Percentiles rank a stretch among this genome's conserved stretches.
Evolutionary conservation across 441 rosid species (phyloP).

Genomic region (Eutrema salsugineum): DNA sequence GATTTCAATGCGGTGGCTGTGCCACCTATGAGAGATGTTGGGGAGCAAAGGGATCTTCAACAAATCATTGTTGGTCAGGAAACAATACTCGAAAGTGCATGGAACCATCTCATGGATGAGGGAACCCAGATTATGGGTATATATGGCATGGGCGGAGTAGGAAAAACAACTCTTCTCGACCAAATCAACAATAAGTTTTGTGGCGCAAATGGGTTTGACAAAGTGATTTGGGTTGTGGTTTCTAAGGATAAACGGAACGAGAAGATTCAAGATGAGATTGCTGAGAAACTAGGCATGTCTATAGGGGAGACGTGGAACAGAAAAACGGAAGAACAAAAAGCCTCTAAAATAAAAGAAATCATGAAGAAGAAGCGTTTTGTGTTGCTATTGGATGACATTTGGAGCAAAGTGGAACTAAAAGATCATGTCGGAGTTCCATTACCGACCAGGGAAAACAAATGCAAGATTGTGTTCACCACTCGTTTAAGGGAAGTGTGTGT

Average conservation of each 20-base stretch:
- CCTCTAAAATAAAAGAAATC: too few species aligned
- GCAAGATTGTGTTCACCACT: slow-evolving; percentile 30
- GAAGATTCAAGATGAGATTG: background rate
- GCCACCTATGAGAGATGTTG: too few species aligned
- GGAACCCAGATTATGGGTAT: background rate
- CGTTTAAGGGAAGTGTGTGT: slow-evolving; percentile 16
- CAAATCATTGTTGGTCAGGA: slow-evolving; percentile 20
- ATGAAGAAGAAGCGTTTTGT: too few species aligned
- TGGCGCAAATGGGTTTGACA: background rate
- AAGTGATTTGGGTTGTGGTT: slow-evolving; percentile 10
- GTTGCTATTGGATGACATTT: slow-evolving; percentile 30
- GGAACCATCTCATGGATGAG: background rate
- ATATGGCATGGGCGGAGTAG: slow-evolving; percentile 21
- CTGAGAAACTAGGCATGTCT: background rate
- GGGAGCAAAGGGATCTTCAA: too few species aligned
- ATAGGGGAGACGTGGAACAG: background rate
- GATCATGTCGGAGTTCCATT: slow-evolving; percentile 7
- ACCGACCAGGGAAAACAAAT: background rate
- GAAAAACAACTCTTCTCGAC: slow-evolving; percentile 6
- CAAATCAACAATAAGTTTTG: slow-evolving; percentile 2
- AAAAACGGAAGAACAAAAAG: too few species aligned
- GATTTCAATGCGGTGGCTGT: too few species aligned
- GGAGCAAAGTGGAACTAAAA: background rate
- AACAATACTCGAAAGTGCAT: background rate
- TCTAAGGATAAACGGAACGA: background rate